Conservation (phyloP, 129 eudicot species). For the Flaveria brownii region DNA sequence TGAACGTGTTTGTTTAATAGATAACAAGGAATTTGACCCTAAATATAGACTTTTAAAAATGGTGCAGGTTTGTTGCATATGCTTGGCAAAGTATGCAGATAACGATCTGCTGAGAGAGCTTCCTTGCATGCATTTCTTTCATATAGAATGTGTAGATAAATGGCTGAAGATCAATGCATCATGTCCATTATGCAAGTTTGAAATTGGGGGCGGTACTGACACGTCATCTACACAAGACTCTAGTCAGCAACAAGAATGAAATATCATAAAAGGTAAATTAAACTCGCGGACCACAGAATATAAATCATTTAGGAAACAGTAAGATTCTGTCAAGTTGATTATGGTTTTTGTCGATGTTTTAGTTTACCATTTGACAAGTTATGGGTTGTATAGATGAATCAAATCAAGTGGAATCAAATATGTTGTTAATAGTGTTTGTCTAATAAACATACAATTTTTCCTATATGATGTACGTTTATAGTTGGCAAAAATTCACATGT, state of each 20-base stretch:
- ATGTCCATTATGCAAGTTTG: conserved; percentile 69
- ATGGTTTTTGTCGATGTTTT: neutral
- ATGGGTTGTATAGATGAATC: conserved; percentile 36
- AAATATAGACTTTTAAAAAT: neutral
- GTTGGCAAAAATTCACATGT: neutral
- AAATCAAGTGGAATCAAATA: conserved; percentile 8
- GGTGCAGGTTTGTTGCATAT: conserved; percentile 72
- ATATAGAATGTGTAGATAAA: conserved; percentile 69
- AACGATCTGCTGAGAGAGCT: conserved; percentile 70
- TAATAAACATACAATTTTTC: conserved; percentile 30
- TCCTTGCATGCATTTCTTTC: conserved; percentile 77
- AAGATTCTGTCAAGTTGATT: conserved; percentile 16
- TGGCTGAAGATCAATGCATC: conserved; percentile 79
- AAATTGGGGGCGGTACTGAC: conserved; percentile 44
- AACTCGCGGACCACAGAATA: conserved; percentile 2
- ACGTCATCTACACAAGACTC: conserved; percentile 35
- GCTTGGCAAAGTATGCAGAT: conserved; percentile 61
- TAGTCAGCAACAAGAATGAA: conserved; percentile 41
- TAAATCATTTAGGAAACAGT: conserved; percentile 6
- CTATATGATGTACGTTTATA: neutral
- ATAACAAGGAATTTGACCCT: neutral
- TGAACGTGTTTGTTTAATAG: neutral
- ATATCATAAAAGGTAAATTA: neutral
- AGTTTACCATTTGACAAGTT: conserved; percentile 23
- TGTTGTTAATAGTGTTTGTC: conserved; percentile 31